Conservation (phyloP, 2,329 filamentous ascomycete genomes). For the Tricladium varicosporioides region DNA sequence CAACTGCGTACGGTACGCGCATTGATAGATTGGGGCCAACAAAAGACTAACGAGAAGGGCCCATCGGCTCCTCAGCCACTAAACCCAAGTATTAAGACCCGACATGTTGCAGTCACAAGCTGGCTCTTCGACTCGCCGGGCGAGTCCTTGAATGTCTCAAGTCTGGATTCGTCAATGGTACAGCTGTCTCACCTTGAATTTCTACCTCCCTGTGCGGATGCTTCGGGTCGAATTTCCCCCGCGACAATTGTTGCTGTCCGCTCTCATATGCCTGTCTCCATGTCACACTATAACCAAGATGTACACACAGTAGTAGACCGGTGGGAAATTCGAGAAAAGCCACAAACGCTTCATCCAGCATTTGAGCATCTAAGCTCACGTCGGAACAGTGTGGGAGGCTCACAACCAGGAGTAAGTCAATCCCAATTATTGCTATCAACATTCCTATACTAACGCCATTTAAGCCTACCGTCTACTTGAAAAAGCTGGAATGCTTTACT, state of each 20-base stretch:
- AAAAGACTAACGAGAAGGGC: constrained; percentile 55
- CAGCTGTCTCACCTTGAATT: constrained; percentile 75
- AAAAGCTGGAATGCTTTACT: constrained; percentile 64
- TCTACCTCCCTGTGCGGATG: constrained; percentile 63
- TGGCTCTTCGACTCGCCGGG: constrained; percentile 40
- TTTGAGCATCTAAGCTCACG: constrained; percentile 74
- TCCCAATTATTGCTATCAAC: constrained; percentile 4
- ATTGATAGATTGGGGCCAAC: constrained; percentile 69
- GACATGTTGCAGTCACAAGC: constrained; percentile 54
- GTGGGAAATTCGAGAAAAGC: constrained; percentile 72
- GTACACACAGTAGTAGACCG: constrained; percentile 73
- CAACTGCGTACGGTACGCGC: constrained; percentile 74
- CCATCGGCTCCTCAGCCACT: constrained; percentile 45
- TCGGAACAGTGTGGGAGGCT: constrained; percentile 47
- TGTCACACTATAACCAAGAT: constrained; percentile 59
- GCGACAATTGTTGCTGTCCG: constrained; percentile 73
- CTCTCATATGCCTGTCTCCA: constrained; percentile 54
- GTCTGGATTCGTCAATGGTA: constrained; percentile 51
- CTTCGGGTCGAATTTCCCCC: constrained; percentile 35
- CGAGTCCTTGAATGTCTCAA: constrained; percentile 37
- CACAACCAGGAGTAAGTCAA: constrained; percentile 26
- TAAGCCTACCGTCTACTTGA: constrained; percentile 49
- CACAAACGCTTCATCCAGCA: constrained; percentile 67
- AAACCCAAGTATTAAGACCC: constrained; percentile 53
- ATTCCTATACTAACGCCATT: constrained; percentile 13